Evolutionary conservation across 164 flowering plant species (phyloP).

Genomic region (Tetracentron sinense): DNA sequence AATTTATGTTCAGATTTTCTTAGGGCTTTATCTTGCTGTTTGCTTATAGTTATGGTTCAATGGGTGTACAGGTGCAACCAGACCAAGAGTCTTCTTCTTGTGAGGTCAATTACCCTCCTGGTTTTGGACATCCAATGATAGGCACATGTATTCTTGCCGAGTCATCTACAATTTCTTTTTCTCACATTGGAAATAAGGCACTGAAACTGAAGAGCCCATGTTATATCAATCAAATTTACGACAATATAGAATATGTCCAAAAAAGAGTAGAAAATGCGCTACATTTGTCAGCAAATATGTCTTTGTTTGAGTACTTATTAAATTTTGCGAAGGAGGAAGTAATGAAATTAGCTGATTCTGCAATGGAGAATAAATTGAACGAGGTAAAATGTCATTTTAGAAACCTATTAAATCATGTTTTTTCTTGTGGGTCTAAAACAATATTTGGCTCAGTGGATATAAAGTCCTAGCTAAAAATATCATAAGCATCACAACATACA

Average conservation of each 20-base stretch:
- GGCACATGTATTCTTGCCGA: conserved; percentile 8
- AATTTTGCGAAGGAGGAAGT: conserved; percentile 47
- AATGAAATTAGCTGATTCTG: conserved; percentile 18
- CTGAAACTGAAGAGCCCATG: conserved; percentile 8
- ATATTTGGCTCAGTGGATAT: background rate
- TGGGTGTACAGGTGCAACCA: conserved; percentile 31
- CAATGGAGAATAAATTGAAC: conserved; percentile 9
- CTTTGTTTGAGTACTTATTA: conserved; percentile 36
- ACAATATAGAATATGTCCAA: conserved; percentile 28
- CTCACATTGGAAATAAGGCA: conserved; percentile 8
- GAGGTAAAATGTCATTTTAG: conserved; percentile 31
- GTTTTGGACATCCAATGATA: conserved; percentile 35
- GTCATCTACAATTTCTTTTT: conserved; percentile 17
- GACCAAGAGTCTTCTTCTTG: conserved; percentile 23
- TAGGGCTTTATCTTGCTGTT: conserved; percentile 4
- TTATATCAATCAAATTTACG: conserved; percentile 1
- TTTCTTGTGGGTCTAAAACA: background rate
- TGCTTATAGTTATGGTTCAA: conserved; percentile 6
- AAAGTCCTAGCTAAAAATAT: too few relatives aligned
- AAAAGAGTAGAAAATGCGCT: conserved; percentile 52
- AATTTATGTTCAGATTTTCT: background rate
- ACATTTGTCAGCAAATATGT: conserved; percentile 34
- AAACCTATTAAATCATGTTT: background rate
- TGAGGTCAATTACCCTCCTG: conserved; percentile 56
- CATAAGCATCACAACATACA: too few relatives aligned